Percentiles rank a stretch among this genome's conserved stretches.
These are phyloP conservation scores for Vicia faba DNA, from an alignment of 306 rosid species.

Conservation along the genomic window DNA sequence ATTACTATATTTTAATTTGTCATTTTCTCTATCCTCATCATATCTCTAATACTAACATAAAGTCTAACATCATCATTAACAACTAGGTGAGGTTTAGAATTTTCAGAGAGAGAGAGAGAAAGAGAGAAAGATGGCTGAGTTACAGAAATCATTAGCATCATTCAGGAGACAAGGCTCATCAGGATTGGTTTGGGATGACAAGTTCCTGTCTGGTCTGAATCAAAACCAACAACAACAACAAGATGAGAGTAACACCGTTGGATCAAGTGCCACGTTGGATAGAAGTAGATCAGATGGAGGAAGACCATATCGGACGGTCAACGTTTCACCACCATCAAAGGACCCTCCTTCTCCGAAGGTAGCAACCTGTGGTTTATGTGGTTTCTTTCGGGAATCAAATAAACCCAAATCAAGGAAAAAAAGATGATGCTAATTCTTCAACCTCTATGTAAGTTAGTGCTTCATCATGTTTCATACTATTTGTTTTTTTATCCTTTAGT, in stretches of 20 bases:
- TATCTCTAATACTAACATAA: slow-evolving; percentile 7
- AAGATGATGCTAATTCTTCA: slow-evolving; percentile 34
- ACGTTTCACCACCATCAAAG: slow-evolving; percentile 38
- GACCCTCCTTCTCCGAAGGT: slow-evolving; percentile 87
- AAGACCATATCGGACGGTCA: slow-evolving; percentile 39
- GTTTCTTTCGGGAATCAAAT: slow-evolving; percentile 45
- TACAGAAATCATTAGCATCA: slow-evolving; percentile 70
- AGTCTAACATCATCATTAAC: slow-evolving; percentile 32
- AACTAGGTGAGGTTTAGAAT: slow-evolving; percentile 12
- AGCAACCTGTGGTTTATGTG: slow-evolving; percentile 60
- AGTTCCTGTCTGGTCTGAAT: slow-evolving; percentile 36
- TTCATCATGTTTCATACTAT: background rate
- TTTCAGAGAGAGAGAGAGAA: slow-evolving; percentile 18
- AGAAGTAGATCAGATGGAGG: slow-evolving; percentile 45
- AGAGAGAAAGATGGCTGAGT: slow-evolving; percentile 47
- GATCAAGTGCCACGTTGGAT: slow-evolving; percentile 11
- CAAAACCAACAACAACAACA: slow-evolving; percentile 17
- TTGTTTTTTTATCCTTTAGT: too few relatives aligned
- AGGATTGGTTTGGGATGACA: slow-evolving; percentile 73
- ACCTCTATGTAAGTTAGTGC: slow-evolving; percentile 20
- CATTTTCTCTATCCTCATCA: slow-evolving; percentile 28
- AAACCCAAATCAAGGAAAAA: slow-evolving; percentile 43
- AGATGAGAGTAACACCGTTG: background rate
- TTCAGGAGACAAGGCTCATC: slow-evolving; percentile 83
- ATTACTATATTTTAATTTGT: slow-evolving; percentile 22